Conservation (phyloP, 176 grass and related monocot species). For the Hsuehochloa calcarea region DNA sequence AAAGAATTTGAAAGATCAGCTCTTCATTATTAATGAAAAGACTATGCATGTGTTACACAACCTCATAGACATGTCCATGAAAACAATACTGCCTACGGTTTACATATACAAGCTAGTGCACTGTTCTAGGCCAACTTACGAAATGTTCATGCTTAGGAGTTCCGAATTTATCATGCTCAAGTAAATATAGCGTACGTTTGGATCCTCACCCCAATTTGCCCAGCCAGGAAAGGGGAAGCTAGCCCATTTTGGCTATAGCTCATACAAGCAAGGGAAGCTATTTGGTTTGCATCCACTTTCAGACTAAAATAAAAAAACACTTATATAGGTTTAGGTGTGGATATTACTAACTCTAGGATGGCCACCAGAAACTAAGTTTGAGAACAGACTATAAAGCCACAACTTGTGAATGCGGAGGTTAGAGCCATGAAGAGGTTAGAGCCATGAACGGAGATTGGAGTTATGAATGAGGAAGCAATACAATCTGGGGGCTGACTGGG, state of each 20-base stretch:
- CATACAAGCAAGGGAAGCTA: background rate
- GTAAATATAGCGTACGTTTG: background rate
- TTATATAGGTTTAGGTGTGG: background rate
- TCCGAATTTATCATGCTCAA: background rate
- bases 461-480: background rate
- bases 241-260: background rate
- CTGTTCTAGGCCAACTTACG: background rate
- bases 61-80: background rate
- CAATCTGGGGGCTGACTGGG: background rate
- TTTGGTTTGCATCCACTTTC: too few species aligned
- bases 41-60: background rate
- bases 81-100: background rate
- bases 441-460: background rate
- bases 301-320: background rate
- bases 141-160: background rate
- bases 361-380: background rate
- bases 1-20: background rate
- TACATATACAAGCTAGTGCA: background rate
- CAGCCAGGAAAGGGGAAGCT: background rate
- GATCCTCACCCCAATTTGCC: background rate
- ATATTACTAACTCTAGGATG: background rate
- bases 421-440: background rate
- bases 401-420: background rate
- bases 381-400: background rate
- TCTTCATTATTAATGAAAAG: background rate